Evolutionary conservation across 805 yeast genomes (phyloP).

Genomic region (Monosporozyma aquatica): DNA sequence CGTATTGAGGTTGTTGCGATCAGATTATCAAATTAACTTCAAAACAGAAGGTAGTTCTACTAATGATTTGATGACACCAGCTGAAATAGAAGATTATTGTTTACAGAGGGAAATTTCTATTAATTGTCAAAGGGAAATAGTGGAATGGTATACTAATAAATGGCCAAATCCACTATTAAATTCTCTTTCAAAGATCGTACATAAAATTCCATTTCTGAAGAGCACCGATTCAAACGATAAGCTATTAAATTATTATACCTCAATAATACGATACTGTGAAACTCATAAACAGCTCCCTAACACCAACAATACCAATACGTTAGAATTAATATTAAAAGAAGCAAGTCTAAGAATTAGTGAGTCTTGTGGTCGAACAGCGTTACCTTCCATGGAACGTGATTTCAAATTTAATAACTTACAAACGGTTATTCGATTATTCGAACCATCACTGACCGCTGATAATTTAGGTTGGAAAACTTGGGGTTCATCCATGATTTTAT

Average conservation of each 20-base stretch:
- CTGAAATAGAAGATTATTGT: constrained; percentile 22
- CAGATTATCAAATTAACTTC: constrained; percentile 46
- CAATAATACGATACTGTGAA: constrained; percentile 29
- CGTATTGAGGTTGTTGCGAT: constrained; percentile 41
- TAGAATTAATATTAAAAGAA: constrained; percentile 35
- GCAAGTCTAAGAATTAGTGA: constrained; percentile 66
- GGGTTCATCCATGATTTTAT: constrained; percentile 79
- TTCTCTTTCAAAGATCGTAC: constrained; percentile 26
- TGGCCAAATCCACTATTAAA: constrained; percentile 28
- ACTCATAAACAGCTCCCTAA: not conserved
- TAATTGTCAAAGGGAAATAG: constrained; percentile 21
- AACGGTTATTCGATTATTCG: constrained; percentile 38
- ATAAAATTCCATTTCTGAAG: constrained; percentile 28
- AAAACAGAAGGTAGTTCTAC: constrained; percentile 3
- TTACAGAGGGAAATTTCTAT: constrained; percentile 29
- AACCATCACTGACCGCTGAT: constrained; percentile 82
- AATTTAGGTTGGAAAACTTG: constrained; percentile 88
- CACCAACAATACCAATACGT: not conserved
- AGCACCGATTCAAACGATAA: constrained; percentile 41
- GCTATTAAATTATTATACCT: constrained; percentile 35
- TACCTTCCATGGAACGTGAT: constrained; percentile 57
- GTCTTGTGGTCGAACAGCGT: constrained; percentile 77
- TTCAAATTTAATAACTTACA: constrained; percentile 39
- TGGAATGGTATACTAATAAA: constrained; percentile 37
- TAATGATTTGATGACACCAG: not conserved